Percentiles rank a stretch among this genome's conserved stretches.
phyloP scores from a whole-genome alignment of 2,329 filamentous ascomycete genomes.

The Ophiostoma sp. region DNA sequence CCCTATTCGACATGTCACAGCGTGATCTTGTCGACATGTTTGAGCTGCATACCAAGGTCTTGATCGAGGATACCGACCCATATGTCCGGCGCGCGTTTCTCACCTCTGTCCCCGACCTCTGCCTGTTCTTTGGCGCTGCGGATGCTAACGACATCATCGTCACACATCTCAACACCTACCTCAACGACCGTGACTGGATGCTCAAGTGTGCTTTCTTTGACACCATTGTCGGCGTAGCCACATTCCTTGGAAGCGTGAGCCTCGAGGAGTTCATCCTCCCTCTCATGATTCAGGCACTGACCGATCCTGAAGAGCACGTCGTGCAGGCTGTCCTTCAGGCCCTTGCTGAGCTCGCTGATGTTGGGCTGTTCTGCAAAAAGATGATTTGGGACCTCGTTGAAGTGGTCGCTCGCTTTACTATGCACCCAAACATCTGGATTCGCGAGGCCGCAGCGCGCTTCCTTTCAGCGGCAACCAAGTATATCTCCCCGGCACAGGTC shows the following conservation, averaged over 20 bases:
- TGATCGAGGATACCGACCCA: slow-evolving; percentile 80
- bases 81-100: slow-evolving; percentile 87
- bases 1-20: slow-evolving; percentile 78
- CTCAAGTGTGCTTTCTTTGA: slow-evolving; percentile 96
- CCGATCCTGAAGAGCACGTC: slow-evolving; percentile 89
- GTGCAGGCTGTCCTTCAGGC: slow-evolving; percentile 86
- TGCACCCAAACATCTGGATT: slow-evolving; percentile 95
- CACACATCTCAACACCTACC: slow-evolving; percentile 91
- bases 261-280: slow-evolving; percentile 94
- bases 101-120: slow-evolving; percentile 83
- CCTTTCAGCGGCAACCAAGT: slow-evolving; percentile 57
- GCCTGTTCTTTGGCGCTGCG: slow-evolving; percentile 89
- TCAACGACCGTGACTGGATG: slow-evolving; percentile 95
- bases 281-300: slow-evolving; percentile 89
- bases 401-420: slow-evolving; percentile 74
- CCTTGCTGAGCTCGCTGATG: slow-evolving; percentile 76
- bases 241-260: slow-evolving; percentile 81
- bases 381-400: slow-evolving; percentile 86
- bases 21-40: slow-evolving; percentile 77
- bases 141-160: slow-evolving; percentile 93
- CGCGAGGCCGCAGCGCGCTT: slow-evolving; percentile 63
- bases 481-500: slow-evolving; percentile 71
- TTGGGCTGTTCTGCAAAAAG: slow-evolving; percentile 79
- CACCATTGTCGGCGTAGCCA: slow-evolving; percentile 85
- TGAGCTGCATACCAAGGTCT: slow-evolving; percentile 79